A percentile compares a stretch with the other conserved stretches of the same genome.
These are phyloP conservation scores for Falciphora oryzae DNA, from an alignment of 2,329 filamentous ascomycete species.

Conservation along the genomic window DNA sequence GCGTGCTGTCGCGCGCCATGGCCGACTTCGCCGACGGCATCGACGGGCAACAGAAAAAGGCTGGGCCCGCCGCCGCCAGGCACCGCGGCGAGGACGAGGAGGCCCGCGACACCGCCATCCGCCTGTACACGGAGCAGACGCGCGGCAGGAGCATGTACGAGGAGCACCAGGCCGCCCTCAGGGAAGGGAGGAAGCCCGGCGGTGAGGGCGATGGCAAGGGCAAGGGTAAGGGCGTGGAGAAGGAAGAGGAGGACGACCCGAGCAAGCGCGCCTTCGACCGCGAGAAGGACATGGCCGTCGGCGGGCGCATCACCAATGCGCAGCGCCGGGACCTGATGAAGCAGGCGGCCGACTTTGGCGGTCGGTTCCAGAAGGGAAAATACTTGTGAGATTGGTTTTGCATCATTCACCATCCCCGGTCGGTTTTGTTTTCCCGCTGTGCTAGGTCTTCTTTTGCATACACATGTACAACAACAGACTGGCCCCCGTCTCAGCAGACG, in stretches of 20 bases:
- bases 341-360: constrained; percentile 74
- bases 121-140: constrained; percentile 45
- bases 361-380: constrained; percentile 73
- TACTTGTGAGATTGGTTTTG: constrained; percentile 36
- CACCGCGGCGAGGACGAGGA: constrained; percentile 49
- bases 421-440: neutral
- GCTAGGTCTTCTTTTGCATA: neutral
- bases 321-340: constrained; percentile 75
- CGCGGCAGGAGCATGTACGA: constrained; percentile 55
- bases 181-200: constrained; percentile 16
- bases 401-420: neutral
- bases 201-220: constrained; percentile 24
- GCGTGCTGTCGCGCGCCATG: constrained; percentile 37
- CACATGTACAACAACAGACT: neutral
- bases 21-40: constrained; percentile 52
- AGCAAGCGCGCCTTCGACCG: constrained; percentile 83
- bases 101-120: constrained; percentile 42
- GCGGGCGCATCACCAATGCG: constrained; percentile 62
- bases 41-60: constrained; percentile 40
- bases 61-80: constrained; percentile 20
- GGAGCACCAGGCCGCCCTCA: constrained; percentile 42
- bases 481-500: no score
- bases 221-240: constrained; percentile 19
- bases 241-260: constrained; percentile 79
- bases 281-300: constrained; percentile 87